Conservation (phyloP, 345 rosid genomes). For the Microcos paniculata region DNA sequence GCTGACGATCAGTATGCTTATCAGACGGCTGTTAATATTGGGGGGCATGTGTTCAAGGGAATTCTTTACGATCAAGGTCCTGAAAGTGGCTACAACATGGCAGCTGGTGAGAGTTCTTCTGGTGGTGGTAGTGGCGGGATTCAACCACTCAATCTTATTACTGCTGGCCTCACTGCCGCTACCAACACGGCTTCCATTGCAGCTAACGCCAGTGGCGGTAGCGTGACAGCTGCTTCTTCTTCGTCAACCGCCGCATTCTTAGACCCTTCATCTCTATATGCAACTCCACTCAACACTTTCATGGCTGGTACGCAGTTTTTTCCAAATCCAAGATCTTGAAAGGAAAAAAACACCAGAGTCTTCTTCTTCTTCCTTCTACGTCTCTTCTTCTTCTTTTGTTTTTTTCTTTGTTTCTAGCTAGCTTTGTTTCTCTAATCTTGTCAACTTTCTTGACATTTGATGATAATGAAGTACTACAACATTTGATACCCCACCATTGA, state of each 20-base stretch:
- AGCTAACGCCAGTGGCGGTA: constrained; percentile 23
- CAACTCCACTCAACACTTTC: constrained; percentile 50
- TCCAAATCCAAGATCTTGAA: constrained; percentile 49
- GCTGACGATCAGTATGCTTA: constrained; percentile 77
- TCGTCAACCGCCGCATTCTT: constrained; percentile 28
- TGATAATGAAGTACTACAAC: constrained; percentile 15
- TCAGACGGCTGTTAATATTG: constrained; percentile 79
- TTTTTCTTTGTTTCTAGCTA: constrained; percentile 4
- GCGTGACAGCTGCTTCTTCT: constrained; percentile 18
- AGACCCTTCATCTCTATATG: constrained; percentile 58
- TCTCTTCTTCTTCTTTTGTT: constrained; percentile 18
- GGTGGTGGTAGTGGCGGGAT: constrained; percentile 45
- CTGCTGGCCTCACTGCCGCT: neutral
- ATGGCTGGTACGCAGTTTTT: constrained; percentile 78
- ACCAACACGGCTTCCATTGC: neutral
- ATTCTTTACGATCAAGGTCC: constrained; percentile 90
- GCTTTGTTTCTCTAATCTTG: neutral
- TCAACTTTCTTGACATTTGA: constrained; percentile 17
- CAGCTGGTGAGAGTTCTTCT: constrained; percentile 45
- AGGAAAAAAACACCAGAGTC: neutral
- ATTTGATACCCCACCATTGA: constrained; percentile 29
- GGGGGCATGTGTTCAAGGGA: constrained; percentile 91
- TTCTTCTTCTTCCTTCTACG: constrained; percentile 19
- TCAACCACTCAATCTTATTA: constrained; percentile 10
- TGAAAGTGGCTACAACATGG: constrained; percentile 32